Evolutionary conservation across 345 rosid genomes (phyloP), one percentile per base, ranked within the genome.

Genomic region (Syzygium jambos): DNA sequence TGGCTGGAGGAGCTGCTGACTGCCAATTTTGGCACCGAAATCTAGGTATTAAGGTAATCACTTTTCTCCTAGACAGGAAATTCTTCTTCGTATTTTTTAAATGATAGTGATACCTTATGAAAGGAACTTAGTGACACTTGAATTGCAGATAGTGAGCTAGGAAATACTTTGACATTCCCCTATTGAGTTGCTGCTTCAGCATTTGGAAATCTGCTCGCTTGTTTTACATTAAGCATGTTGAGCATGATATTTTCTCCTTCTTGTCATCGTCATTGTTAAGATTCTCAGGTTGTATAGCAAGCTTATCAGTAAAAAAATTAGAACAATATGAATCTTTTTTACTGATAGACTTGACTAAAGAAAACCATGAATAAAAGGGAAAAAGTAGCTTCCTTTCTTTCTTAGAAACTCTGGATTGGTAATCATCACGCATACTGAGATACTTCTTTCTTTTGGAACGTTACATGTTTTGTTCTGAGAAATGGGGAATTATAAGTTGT

Each of bases 1-100:
- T 96, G 98, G 99, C 98, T 90, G 99, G 99, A 89, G 99, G 99
- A 87, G 99, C 98, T 91, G 99, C 99, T 87, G 98, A 96, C 85
- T 96, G 99, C 90, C 98, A 95, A 89, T 95, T 96, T 90, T 96
- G 99, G 99, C 99, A 96, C 90, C 94, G 98, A 86, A 96, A 96
- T 92, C 93, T 96, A 11, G 99, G 98, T 56, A 96, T 95, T 88
- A 96, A 95, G 98, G 99, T 95, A 92, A 83, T 86, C 30, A 41
- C 7, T 52, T 55, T 52, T 16, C 78, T 77, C 41, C 46, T 68
- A 3, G 12, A 17, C 52, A 78, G 49, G 14, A 65, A 30, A 30
- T 65, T 65, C 11, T 30, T 29, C 23, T 38, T 1, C 5, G 57
- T 9, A 6, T 68, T 73, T 73, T 9, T 34, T 73, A 9, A 3